Evolutionary conservation across 2,329 filamentous ascomycete genomes (phyloP), one percentile per base, ranked within the genome.

Genomic region (Leptographium galeiforme): DNA sequence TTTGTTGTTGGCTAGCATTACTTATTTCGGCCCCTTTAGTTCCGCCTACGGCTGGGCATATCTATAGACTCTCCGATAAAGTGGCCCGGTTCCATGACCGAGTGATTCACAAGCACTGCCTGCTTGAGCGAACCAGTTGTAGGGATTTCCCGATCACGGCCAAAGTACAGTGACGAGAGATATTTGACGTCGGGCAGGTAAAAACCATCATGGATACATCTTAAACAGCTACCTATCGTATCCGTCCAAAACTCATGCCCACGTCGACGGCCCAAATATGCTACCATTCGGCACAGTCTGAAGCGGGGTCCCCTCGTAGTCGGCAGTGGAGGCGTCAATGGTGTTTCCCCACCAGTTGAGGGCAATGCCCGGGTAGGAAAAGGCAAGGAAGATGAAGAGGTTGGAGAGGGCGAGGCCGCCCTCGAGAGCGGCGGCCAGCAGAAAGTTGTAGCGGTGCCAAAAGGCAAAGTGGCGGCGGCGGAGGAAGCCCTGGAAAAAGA

Each of bases 401-500:
- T 82, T 82, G 41, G 75, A 78, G 18, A 87, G 64, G 12, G 81
- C 78, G 6, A 86, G 72, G 6, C 84, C 84, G 47, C 77, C 78
- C 63, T 88, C 84, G 44, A 88, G 69, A 2, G 81, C 84, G 0
- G 84, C 84, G 14, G 82, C 85, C 0, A 82, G 79, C 61, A 87
- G 75, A 64, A 87, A 88, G 69, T 88, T 88, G 69, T 86, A 88
- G 63, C 82, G 79, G 64, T 83, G 71, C 84, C 84, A 88, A 84
- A 84, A 87, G 32, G 80, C 83, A 3, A 74, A 77, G 66, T 76
- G 83, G 56, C 77, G 74, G 55, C 80, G 73, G 63, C 78, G 78
- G 62, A 87, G 77, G 60, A 72, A 79, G 61, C 77, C 83, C 66
- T 87, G 85, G 70, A 87, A 87, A 41, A 82, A 58, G 48, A 77